Base-by-base conservation (phyloP, 2,329 filamentous ascomycete species). In the Botrytis fragariae region DNA sequence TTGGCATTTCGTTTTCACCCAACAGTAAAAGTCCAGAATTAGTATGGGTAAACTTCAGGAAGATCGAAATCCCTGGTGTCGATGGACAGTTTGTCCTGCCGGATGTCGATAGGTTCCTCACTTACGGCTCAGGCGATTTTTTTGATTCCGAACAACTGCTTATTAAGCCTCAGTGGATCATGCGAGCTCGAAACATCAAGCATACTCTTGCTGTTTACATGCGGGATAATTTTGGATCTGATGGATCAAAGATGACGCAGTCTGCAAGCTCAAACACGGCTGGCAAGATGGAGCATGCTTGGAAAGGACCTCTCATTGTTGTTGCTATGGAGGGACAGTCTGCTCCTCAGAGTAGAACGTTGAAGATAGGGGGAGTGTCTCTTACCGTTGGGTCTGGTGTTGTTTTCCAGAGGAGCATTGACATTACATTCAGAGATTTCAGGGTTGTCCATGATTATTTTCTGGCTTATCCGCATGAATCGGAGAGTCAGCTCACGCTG, bases 371-470 rank as follows among this genome's bases (percentile, higher is more conserved):
- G 20, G 7, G 4, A 8, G 12, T 22, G n/a, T 9, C 37, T 25
- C 1, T 69, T 60, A 7, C 7, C 22, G 3, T 16, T 32, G 3
- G 37, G 3, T 12, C 35, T 8, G n/a, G 4, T 61, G 8, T 35
- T 61, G 22, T 20, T 32, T 70, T 61, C n/a, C 54, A n/a, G 2
- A 45, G 16, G 42, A 45, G 54, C 39, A 45, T 25, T 20, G 68
- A 70, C 45, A 22, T 70, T 4, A 61, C 39, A 14, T 61, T 70
- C 42, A 70, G 16, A 35, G 68, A 70, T 32, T 61, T 70, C 20
- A 70, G 39, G 39, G 35, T 70, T 45, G 20, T 70, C n/a, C 42
- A 45, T 70, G 68, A 61, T 45, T 70, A 61, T n/a, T 70, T 70
- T 25, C 44, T 70, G 29, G 54, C 54, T 32, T 61, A 70, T 45